These are phyloP conservation scores for Venturia effusa DNA, from an alignment of 2,329 filamentous ascomycete genomes.

Conservation along the genomic window DNA sequence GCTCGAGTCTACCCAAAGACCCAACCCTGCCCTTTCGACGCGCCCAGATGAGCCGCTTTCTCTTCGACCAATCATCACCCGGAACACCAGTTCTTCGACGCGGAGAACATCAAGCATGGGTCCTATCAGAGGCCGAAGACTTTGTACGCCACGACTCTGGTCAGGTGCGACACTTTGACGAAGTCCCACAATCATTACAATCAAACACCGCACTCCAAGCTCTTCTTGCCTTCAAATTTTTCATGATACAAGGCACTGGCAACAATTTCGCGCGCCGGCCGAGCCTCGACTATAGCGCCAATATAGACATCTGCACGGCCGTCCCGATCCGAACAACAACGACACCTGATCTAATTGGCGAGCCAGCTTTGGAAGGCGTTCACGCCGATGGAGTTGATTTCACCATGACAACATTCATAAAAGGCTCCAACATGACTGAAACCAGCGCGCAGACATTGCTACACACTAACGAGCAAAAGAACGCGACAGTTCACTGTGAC, in stretches of 20 bases:
- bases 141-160: conserved; percentile 24
- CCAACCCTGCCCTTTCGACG: not conserved
- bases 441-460: conserved; percentile 23
- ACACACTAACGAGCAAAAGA: conserved; percentile 20
- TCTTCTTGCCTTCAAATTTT: conserved; percentile 22
- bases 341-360: conserved; percentile 19
- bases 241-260: conserved; percentile 19
- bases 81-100: conserved; percentile 15
- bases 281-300: conserved; percentile 19
- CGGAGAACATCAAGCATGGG: conserved; percentile 22
- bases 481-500: conserved; percentile 17
- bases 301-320: conserved; percentile 20
- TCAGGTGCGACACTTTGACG: conserved; percentile 20
- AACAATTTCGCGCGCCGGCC: conserved; percentile 15
- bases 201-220: conserved; percentile 23
- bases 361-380: conserved; percentile 24
- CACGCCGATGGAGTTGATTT: conserved; percentile 24
- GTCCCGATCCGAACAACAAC: conserved; percentile 23
- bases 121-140: conserved; percentile 20
- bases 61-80: not conserved
- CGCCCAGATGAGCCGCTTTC: not conserved
- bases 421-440: conserved; percentile 20
- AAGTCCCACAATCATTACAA: conserved; percentile 21
- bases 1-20: not conserved
- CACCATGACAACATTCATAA: conserved; percentile 24